These are phyloP conservation scores for Irpex sp. DNA, from an alignment of 1,284 basidiomycete genomes.

Conservation along the genomic window DNA sequence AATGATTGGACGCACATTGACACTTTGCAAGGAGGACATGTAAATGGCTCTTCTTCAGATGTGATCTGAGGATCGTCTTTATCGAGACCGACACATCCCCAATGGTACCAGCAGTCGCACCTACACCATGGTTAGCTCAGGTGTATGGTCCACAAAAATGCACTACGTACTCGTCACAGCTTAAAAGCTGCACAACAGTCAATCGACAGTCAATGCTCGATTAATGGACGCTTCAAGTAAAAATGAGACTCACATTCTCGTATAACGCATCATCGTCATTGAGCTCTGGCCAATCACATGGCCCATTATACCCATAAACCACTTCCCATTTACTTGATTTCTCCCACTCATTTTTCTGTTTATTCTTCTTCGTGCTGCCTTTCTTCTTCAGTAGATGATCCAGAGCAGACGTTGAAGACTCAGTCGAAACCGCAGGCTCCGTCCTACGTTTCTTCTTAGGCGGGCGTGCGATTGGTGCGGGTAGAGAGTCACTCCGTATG, in stretches of 20 bases:
- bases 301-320: neutral
- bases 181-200: neutral
- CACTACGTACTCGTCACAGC: neutral
- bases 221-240: too few relatives aligned
- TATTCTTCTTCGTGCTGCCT: neutral
- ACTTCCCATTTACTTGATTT: neutral
- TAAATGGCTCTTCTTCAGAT: neutral
- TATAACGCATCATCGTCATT: neutral
- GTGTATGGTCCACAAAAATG: neutral
- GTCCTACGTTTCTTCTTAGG: neutral
- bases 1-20: neutral
- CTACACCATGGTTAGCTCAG: neutral
- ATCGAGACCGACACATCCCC: neutral
- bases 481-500: neutral
- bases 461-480: neutral
- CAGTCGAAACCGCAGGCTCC: neutral
- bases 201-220: neutral
- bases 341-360: neutral
- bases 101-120: constrained; percentile 1
- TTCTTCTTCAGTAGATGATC: neutral
- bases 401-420: neutral
- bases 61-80: neutral
- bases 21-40: neutral
- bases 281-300: neutral
- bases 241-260: neutral